A percentile compares a stretch with the other conserved stretches of the same genome.
phyloP scores from a whole-genome alignment of 208 protist species.

The Acanthamoeba healyi region DNA sequence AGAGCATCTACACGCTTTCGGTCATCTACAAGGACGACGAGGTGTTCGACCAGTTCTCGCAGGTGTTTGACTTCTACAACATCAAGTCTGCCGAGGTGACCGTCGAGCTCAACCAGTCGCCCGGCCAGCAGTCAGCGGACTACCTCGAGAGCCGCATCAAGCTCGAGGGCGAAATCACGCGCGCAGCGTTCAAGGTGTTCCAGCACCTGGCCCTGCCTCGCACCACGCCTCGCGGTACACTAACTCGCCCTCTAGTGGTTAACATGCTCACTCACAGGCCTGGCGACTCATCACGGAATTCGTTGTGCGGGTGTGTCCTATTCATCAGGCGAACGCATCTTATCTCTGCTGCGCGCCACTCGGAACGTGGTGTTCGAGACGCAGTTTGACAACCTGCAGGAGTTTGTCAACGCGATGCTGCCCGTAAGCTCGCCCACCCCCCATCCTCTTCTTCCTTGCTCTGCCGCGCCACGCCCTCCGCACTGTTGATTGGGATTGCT shows the following conservation, averaged over 20 bases:
- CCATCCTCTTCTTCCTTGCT: not conserved
- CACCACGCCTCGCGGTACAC: not conserved
- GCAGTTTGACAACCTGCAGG: slow-evolving; percentile 40
- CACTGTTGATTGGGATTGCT: no score
- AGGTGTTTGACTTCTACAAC: slow-evolving; percentile 59
- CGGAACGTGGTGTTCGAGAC: slow-evolving; percentile 61
- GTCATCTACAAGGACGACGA: slow-evolving; percentile 28
- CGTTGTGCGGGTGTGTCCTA: no score
- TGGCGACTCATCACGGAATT: no score
- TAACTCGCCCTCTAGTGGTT: no score
- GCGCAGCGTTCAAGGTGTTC: not conserved
- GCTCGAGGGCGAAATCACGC: not conserved
- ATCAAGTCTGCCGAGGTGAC: not conserved
- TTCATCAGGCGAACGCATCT: not conserved
- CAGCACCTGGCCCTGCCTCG: not conserved
- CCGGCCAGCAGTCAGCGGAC: slow-evolving; percentile 16
- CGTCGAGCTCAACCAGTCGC: slow-evolving; percentile 52
- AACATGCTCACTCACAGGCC: no score
- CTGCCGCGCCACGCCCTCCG: not conserved
- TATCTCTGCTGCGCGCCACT: slow-evolving; percentile 26
- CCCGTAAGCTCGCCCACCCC: not conserved
- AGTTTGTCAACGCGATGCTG: not conserved
- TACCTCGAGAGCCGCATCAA: not conserved
- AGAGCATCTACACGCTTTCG: slow-evolving; percentile 45
- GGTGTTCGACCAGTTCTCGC: slow-evolving; percentile 11